Conservation (phyloP, 108 stramenopile genomes). For the Cyclotella choctawhatcheeana region DNA sequence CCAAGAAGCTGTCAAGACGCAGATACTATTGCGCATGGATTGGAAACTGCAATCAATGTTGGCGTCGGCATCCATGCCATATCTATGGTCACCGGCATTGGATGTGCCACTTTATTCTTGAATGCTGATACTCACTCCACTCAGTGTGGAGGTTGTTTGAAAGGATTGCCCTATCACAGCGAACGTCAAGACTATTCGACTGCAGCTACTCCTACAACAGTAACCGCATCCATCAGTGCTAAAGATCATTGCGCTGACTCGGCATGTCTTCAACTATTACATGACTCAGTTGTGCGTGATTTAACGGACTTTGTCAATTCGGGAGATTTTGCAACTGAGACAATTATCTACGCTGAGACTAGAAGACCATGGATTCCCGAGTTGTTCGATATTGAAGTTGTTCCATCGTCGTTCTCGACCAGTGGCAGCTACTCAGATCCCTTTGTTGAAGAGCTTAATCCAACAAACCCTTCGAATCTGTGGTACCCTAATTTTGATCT, state of each 20-base stretch:
- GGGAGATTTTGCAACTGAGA: slow-evolving; percentile 14
- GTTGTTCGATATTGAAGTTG: slow-evolving; percentile 2
- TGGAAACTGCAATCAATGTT: slow-evolving; percentile 23
- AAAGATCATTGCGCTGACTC: slow-evolving; percentile 18
- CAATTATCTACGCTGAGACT: slow-evolving; percentile 3
- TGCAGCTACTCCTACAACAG: slow-evolving; percentile 11
- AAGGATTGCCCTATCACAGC: too few relatives aligned
- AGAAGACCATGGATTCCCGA: slow-evolving; percentile 11
- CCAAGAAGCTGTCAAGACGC: slow-evolving; percentile 35
- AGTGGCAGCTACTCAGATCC: slow-evolving; percentile 19
- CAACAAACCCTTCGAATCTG: too few relatives aligned
- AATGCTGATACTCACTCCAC: too few relatives aligned
- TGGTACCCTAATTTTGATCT: too few relatives aligned
- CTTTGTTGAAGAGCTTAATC: neutral
- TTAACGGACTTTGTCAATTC: slow-evolving; percentile 14
- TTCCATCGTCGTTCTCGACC: slow-evolving; percentile 8
- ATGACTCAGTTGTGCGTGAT: slow-evolving; percentile 12
- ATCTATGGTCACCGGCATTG: slow-evolving; percentile 19
- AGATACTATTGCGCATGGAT: slow-evolving; percentile 23
- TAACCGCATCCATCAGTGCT: neutral
- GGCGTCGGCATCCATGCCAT: slow-evolving; percentile 17
- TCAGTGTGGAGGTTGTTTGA: too few relatives aligned
- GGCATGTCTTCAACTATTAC: slow-evolving; percentile 3
- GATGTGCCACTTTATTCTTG: too few relatives aligned
- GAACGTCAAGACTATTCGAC: slow-evolving; percentile 20